These are phyloP conservation scores for Aspergillus leporis DNA, from an alignment of 495 filamentous ascomycete species.

Conservation along the genomic window DNA sequence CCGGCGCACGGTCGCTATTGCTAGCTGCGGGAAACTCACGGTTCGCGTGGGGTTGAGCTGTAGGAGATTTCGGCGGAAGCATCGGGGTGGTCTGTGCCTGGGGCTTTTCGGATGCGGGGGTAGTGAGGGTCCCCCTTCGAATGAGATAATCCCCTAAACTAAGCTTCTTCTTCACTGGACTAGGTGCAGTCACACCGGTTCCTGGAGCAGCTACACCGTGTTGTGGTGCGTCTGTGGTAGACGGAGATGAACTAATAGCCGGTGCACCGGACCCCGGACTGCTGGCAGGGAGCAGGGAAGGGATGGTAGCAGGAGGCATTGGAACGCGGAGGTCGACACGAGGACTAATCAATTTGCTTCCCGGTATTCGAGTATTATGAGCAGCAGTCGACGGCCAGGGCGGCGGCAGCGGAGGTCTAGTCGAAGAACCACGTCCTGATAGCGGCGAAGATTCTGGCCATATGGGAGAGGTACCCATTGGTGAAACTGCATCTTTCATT, in stretches of 20 bases:
- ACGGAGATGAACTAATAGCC: constrained; percentile 35
- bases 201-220: constrained; percentile 26
- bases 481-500: constrained; percentile 34
- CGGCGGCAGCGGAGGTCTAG: constrained; percentile 32
- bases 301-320: constrained; percentile 34
- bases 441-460: constrained; percentile 19
- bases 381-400: constrained; percentile 43
- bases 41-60: constrained; percentile 21
- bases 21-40: constrained; percentile 11
- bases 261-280: constrained; percentile 37
- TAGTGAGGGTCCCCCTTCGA: constrained; percentile 44
- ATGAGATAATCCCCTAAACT: constrained; percentile 68
- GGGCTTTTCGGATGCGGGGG: constrained; percentile 43
- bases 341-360: constrained; percentile 20
- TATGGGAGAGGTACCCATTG: constrained; percentile 9
- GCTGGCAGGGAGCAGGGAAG: constrained; percentile 22
- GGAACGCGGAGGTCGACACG: constrained; percentile 40
- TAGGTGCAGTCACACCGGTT: constrained; percentile 48
- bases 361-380: constrained; percentile 38
- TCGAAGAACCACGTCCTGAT: constrained; percentile 21
- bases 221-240: constrained; percentile 30
- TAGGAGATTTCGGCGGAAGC: constrained; percentile 28
- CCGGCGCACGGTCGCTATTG: constrained; percentile 19
- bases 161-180: constrained; percentile 63
- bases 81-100: constrained; percentile 30